Base-by-base conservation (phyloP, 1,284 basidiomycete genomes). In the Fistulinella cinereoalba region DNA sequence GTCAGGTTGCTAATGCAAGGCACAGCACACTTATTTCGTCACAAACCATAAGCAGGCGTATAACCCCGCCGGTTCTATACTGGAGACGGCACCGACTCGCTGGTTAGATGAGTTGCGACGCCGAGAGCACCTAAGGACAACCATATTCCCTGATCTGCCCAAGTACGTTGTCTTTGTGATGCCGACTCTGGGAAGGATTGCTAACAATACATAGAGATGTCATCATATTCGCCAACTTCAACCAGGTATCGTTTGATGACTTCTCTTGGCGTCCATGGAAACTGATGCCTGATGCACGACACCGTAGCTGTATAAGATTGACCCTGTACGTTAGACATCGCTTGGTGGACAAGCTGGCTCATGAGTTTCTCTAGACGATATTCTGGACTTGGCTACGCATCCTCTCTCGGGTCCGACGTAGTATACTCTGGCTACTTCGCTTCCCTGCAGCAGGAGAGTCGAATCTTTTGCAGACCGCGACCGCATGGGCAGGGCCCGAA, bases 171-270 rank as follows among this genome's bases (percentile, higher is more conserved):
- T 37, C n/a, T n/a, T 13, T 3, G 13, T 11, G 3, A 36, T 7
- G 21, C 28, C 12, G 11, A 7, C 25, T 38, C 7, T 18, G 18
- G 22, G 12, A n/a, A 25, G 43, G 33, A 27, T 36, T 15, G 12
- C 34, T 43, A 13, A 52, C 5, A 3, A 41, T 44, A 15, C 42
- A n/a, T 25, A 76, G 74, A 48, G 67, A 75, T 58, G 61, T 73
- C 16, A 55, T 83, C 47, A 77, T 83, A 52, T 82, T 83, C 55
- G 78, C 80, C 43, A 80, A 81, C 55, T 83, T 81, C 60, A 83
- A 81, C 56, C 80, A 83, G 71, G 74, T 78, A 60, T n/a, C 13
- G 41, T 43, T 41, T 39, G 62, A 50, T 23, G 31, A 36, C 29
- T 38, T 19, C 40, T 44, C 27, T 36, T 47, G 34, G 13, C 32